phyloP scores from a whole-genome alignment of 1,284 basidiomycete genomes.

The Stygiomarasmius scandens region DNA sequence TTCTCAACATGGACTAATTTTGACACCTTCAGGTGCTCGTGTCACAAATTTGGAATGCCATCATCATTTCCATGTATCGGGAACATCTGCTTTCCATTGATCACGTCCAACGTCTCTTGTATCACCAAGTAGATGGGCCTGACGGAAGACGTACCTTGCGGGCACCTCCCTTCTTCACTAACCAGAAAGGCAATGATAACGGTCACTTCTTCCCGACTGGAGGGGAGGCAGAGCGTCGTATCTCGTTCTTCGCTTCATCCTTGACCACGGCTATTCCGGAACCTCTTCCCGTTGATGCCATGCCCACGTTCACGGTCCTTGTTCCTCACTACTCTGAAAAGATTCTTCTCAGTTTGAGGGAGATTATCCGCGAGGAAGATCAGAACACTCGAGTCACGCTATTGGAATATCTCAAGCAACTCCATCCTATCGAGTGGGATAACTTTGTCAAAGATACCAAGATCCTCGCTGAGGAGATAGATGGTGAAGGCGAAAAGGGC shows the following conservation, averaged over 20 bases:
- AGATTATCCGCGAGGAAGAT: slow-evolving; percentile 97
- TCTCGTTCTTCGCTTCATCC: slow-evolving; percentile 96
- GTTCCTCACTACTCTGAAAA: slow-evolving; percentile 98
- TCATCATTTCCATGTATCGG: slow-evolving; percentile 98
- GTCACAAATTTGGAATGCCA: slow-evolving; percentile 96
- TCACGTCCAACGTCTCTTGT: slow-evolving; percentile 91
- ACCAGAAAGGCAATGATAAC: slow-evolving; percentile 76
- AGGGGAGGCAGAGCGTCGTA: slow-evolving; percentile 93
- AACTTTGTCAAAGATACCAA: slow-evolving; percentile 99
- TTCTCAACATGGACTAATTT: not conserved
- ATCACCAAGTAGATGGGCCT: slow-evolving; percentile 88
- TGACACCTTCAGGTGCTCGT: slow-evolving; percentile 72
- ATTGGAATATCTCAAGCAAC: slow-evolving; percentile 96
- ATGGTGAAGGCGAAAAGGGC: slow-evolving; percentile 72
- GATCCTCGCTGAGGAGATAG: slow-evolving; percentile 94
- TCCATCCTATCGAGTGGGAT: slow-evolving; percentile 99
- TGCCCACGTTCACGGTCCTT: slow-evolving; percentile 97
- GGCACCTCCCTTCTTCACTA: slow-evolving; percentile 95
- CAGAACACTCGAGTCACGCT: slow-evolving; percentile 94
- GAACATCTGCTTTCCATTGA: slow-evolving; percentile 95
- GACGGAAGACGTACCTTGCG: slow-evolving; percentile 89
- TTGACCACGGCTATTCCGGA: slow-evolving; percentile 92
- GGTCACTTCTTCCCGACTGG: slow-evolving; percentile 90
- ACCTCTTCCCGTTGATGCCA: slow-evolving; percentile 90
- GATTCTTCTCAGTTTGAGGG: slow-evolving; percentile 89